phyloP scores from a whole-genome alignment of 495 filamentous ascomycete species.

The Talaromyces adpressus region DNA sequence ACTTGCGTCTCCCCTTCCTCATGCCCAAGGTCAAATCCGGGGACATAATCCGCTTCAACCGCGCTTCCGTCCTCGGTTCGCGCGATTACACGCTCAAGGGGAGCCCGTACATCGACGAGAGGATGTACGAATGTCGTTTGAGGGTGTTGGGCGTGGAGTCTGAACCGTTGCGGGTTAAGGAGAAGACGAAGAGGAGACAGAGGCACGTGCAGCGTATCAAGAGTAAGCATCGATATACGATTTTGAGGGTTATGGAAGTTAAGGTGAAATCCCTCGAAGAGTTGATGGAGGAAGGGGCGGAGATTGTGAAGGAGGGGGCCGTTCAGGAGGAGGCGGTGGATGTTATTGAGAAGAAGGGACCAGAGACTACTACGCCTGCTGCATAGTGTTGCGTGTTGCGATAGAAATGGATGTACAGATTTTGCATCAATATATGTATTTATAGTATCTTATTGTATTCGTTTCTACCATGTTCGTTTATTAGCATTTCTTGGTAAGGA shows the following conservation, averaged over 20 bases:
- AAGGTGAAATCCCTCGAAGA: conserved; percentile 58
- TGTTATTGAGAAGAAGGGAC: conserved; percentile 4
- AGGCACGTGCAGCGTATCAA: conserved; percentile 62
- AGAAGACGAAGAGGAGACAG: conserved; percentile 90
- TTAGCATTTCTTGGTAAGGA: neutral
- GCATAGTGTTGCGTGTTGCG: neutral
- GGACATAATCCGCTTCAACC: conserved; percentile 78
- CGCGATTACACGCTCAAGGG: conserved; percentile 88
- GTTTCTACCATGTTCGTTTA: neutral
- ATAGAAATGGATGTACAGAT: neutral
- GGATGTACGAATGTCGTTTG: conserved; percentile 76
- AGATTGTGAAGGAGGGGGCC: conserved; percentile 26
- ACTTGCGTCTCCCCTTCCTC: conserved; percentile 86
- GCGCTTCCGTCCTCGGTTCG: conserved; percentile 70
- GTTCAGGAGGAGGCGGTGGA: neutral
- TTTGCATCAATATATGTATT: neutral
- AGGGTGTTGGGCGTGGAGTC: conserved; percentile 78
- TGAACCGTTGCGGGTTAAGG: conserved; percentile 78
- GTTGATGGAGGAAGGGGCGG: conserved; percentile 37
- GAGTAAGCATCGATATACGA: conserved; percentile 87
- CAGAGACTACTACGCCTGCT: neutral
- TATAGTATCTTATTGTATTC: neutral
- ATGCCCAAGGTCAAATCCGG: conserved; percentile 79
- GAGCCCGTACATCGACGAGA: conserved; percentile 67
- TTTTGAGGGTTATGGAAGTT: conserved; percentile 75